Evolutionary conservation across 2,329 filamentous ascomycete species (phyloP).

Genomic region (Aspergillus spinulosporus): DNA sequence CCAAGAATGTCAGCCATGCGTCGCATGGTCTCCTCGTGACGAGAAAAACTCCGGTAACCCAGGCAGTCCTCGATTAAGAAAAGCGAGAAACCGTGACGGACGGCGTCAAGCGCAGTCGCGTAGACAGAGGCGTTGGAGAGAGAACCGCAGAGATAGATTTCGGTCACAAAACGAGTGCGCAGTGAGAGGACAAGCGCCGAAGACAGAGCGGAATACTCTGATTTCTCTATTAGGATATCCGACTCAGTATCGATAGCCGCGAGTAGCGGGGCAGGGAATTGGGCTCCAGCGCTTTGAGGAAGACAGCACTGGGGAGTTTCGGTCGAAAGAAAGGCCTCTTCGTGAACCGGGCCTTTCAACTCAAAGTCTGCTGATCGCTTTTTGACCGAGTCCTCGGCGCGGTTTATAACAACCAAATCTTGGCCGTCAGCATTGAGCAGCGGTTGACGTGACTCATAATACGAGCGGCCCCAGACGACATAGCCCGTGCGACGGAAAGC

Average conservation of each 20-base stretch:
- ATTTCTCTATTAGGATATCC: slow-evolving; percentile 65
- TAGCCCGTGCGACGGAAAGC: slow-evolving; percentile 71
- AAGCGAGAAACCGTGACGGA: slow-evolving; percentile 79
- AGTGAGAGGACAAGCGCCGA: slow-evolving; percentile 72
- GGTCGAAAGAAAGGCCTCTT: slow-evolving; percentile 46
- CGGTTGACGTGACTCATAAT: slow-evolving; percentile 65
- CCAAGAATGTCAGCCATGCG: slow-evolving; percentile 74
- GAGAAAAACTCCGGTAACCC: slow-evolving; percentile 69
- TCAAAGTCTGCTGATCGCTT: slow-evolving; percentile 21
- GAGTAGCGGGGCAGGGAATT: slow-evolving; percentile 53
- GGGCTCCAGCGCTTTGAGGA: slow-evolving; percentile 44
- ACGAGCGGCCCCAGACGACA: slow-evolving; percentile 82
- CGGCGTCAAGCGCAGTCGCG: slow-evolving; percentile 88
- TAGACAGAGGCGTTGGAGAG: slow-evolving; percentile 86
- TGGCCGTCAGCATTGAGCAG: slow-evolving; percentile 54
- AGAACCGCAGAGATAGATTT: slow-evolving; percentile 84
- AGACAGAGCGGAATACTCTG: slow-evolving; percentile 84
- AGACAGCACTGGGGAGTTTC: slow-evolving; percentile 41
- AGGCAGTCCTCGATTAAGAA: slow-evolving; percentile 87
- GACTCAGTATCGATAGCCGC: slow-evolving; percentile 51
- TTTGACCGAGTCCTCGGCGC: slow-evolving; percentile 30
- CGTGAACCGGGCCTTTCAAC: slow-evolving; percentile 32
- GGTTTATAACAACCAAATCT: slow-evolving; percentile 47
- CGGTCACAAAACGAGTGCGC: slow-evolving; percentile 81
- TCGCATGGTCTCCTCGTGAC: slow-evolving; percentile 70